Evolutionary conservation across 192 early-diverging fungal species (phyloP).

Genomic region (Jimgerdemannia lactiflua): DNA sequence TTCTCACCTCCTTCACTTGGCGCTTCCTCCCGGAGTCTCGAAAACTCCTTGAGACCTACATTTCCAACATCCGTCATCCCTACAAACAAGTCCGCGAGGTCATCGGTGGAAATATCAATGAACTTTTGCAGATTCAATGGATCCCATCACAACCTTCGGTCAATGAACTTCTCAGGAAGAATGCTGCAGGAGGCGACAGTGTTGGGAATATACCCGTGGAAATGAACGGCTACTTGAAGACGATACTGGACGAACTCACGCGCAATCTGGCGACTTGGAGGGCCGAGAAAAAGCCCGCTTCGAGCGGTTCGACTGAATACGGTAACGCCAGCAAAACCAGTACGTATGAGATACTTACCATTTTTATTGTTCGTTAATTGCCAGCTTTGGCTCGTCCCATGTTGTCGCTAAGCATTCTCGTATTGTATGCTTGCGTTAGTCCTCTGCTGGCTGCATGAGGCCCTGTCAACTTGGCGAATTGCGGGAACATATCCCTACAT

Average conservation of each 20-base stretch:
- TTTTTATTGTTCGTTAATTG: neutral
- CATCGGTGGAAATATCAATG: conserved; percentile 71
- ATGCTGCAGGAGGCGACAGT: conserved; percentile 10
- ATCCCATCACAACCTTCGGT: conserved; percentile 55
- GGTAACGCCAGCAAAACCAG: conserved; percentile 75
- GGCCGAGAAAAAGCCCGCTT: conserved; percentile 4
- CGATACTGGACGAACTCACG: neutral
- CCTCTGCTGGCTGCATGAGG: conserved; percentile 60
- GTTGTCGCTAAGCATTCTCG: neutral
- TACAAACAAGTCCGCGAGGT: conserved; percentile 90
- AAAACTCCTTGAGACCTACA: conserved; percentile 39
- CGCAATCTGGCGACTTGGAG: conserved; percentile 2
- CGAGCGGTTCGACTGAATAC: conserved; percentile 53
- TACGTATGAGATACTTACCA: conserved; percentile 20
- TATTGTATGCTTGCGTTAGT: conserved; percentile 36
- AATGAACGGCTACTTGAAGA: neutral
- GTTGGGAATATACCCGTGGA: conserved; percentile 26
- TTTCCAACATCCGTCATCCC: conserved; percentile 68
- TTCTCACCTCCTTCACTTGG: conserved; percentile 72
- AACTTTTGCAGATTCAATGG: conserved; percentile 57
- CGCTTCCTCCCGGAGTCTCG: conserved; percentile 39
- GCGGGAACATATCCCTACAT: conserved; percentile 59
- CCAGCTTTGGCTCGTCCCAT: neutral
- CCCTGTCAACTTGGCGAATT: conserved; percentile 48
- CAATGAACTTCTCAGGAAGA: conserved; percentile 24